Evolutionary conservation across 176 grass and related monocot genomes (phyloP).

Genomic region (Oryza meyeriana): DNA sequence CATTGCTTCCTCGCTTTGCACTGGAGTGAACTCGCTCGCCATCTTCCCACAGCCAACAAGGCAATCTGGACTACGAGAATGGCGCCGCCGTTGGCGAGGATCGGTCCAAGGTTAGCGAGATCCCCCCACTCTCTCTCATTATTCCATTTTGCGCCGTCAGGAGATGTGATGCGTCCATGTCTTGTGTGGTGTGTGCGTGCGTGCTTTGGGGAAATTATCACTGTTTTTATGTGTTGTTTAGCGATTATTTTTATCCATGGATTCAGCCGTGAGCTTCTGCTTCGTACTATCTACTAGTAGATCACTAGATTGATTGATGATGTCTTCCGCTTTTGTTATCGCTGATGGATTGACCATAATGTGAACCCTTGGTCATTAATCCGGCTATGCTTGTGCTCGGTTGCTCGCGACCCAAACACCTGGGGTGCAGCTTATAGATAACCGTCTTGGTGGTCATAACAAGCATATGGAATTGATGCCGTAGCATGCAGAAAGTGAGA

Average conservation of each 20-base stretch:
- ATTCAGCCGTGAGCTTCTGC: not conserved
- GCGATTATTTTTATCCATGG: not conserved
- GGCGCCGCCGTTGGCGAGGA: not conserved
- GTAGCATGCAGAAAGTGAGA: not conserved
- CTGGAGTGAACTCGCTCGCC: conserved; percentile 22
- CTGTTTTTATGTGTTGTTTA: not conserved
- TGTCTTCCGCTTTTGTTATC: not conserved
- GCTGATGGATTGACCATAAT: not conserved
- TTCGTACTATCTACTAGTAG: not conserved
- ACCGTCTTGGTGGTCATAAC: not conserved
- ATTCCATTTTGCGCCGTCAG: not conserved
- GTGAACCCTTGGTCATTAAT: not conserved
- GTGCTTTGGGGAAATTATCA: not conserved
- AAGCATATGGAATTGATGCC: not conserved
- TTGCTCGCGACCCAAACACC: not conserved
- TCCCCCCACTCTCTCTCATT: not conserved
- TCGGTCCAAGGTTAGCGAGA: conserved; percentile 27
- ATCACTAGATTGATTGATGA: not conserved
- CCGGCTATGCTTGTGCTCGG: not conserved
- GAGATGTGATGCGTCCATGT: not conserved
- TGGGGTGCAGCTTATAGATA: too few relatives aligned
- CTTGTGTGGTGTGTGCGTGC: not conserved
- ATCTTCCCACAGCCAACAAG: not conserved
- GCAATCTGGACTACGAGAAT: conserved; percentile 14
- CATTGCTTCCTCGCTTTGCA: too few relatives aligned